Conservation (phyloP, 2,329 filamentous ascomycete genomes). For the Fusarium setosum region DNA sequence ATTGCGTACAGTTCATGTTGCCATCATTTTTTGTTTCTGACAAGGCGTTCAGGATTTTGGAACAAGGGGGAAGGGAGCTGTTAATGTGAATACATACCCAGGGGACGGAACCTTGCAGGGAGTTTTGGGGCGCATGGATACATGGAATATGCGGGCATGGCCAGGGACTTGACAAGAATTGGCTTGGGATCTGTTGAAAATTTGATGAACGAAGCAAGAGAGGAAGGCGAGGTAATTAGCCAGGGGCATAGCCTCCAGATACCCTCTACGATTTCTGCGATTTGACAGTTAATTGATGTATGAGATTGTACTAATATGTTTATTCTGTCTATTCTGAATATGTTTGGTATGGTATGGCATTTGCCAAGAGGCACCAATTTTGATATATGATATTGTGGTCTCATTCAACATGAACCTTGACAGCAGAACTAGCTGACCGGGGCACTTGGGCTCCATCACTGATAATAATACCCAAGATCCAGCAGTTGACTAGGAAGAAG, state of each 20-base stretch:
- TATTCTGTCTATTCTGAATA: neutral
- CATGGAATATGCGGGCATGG: constrained; percentile 21
- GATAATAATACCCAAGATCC: constrained; percentile 86
- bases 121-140: constrained; percentile 44
- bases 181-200: constrained; percentile 31
- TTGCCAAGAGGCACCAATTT: neutral
- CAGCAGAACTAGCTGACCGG: neutral
- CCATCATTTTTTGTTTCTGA: constrained; percentile 21
- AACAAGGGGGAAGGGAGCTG: constrained; percentile 16
- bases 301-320: constrained; percentile 14
- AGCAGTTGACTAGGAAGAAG: constrained; percentile 90
- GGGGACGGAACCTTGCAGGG: constrained; percentile 29
- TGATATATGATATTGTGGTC: neutral
- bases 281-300: constrained; percentile 25
- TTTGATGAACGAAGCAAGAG: constrained; percentile 17
- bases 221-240: constrained; percentile 14
- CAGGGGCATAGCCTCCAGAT: constrained; percentile 32
- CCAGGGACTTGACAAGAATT: constrained; percentile 26
- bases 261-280: constrained; percentile 35
- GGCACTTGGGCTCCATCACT: constrained; percentile 62
- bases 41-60: constrained; percentile 38
- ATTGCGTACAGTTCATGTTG: neutral
- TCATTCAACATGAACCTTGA: constrained; percentile 41
- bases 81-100: constrained; percentile 44
- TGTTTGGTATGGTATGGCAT: neutral